Base-by-base conservation (phyloP, 2,329 filamentous ascomycete genomes). In the Cladosporium sp. region DNA sequence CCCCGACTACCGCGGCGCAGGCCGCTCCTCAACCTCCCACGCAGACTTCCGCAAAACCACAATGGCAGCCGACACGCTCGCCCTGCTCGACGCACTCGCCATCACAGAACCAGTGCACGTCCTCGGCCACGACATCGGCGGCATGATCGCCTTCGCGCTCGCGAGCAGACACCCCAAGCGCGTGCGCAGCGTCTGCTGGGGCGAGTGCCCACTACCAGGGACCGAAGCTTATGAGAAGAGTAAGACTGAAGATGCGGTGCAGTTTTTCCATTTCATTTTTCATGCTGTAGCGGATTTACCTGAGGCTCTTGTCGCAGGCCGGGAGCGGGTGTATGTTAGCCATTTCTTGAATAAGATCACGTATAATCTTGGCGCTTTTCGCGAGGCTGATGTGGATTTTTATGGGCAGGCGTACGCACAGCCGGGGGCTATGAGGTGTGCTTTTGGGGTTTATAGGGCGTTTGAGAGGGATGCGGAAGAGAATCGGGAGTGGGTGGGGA, bases 51-150 rank as follows among this genome's bases (percentile, higher is more conserved):
- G 76, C 36, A 82, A 82, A 67, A 71, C 74, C 2, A 72, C 72
- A 58, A 77, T 82, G 67, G 79, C 79, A 3, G 67, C 72, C 2
- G 80, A 81, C 67, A 69, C 83, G 1, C 68, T 76, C 51, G 65
- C 76, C 7, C 68, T 78, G 0, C 34, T 77, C 2, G 39, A 58
- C 7, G 67, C 74, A 3, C 69, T 81, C 1, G 65, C 65, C 5
- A 76, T 81, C 69, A 73, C 68, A 13, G 71, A 76, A 7, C 65
- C 63, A 11, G 70, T 81, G 2, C 78, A 82, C 65, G 68, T 82
- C n/a, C 76, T 83, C 0, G 80, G 80, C 25, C 79, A 83, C 67
- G 81, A 83, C 67, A 82, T 83, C 46, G 81, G 81, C 23, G 80
- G 79, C 54, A 82, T 83, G 79, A 76, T 83, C 28, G 78, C 79